phyloP scores from a whole-genome alignment of 768 basidiomycete species.

The Tremella yokohamensis region DNA sequence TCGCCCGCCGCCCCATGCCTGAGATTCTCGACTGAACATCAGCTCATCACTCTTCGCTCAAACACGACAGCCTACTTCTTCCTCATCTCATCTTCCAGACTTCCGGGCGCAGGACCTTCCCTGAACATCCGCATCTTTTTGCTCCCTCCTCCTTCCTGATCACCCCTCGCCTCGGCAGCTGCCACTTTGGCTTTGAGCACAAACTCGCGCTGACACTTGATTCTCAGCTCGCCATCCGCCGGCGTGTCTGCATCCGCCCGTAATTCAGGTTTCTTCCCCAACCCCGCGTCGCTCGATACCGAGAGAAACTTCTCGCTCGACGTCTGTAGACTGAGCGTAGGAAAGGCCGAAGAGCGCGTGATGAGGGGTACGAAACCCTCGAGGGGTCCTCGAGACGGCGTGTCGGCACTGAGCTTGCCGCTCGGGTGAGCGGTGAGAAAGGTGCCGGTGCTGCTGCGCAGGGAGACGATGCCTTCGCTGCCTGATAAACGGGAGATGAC shows the following conservation, averaged over 20 bases:
- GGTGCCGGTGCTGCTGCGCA: slow-evolving; percentile 44
- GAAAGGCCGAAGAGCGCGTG: slow-evolving; percentile 26
- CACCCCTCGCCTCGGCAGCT: slow-evolving; percentile 20
- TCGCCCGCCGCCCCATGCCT: slow-evolving; percentile 46
- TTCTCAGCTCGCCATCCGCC: slow-evolving; percentile 25
- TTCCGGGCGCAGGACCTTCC: slow-evolving; percentile 34
- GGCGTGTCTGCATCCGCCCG: slow-evolving; percentile 39
- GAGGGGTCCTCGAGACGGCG: slow-evolving; percentile 48
- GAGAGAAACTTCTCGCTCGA: slow-evolving; percentile 43
- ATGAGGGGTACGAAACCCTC: slow-evolving; percentile 45
- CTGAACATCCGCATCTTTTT: slow-evolving; percentile 23
- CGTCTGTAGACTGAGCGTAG: slow-evolving; percentile 36
- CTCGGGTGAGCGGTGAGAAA: slow-evolving; percentile 49
- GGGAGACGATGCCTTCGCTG: slow-evolving; percentile 44
- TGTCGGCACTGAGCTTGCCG: slow-evolving; percentile 41
- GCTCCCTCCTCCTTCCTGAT: slow-evolving; percentile 11
- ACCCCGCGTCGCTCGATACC: slow-evolving; percentile 14
- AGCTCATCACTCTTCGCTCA: background rate
- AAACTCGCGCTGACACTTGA: slow-evolving; percentile 51
- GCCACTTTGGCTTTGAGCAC: slow-evolving; percentile 42
- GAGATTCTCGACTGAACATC: slow-evolving; percentile 36
- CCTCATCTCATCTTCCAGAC: slow-evolving; percentile 45
- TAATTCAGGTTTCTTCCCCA: slow-evolving; percentile 30
- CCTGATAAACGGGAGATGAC: slow-evolving; percentile 47
- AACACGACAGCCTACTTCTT: slow-evolving; percentile 42